Conservation (phyloP, 176 grass and related monocot species). For the Dendrocalamus sinicus region DNA sequence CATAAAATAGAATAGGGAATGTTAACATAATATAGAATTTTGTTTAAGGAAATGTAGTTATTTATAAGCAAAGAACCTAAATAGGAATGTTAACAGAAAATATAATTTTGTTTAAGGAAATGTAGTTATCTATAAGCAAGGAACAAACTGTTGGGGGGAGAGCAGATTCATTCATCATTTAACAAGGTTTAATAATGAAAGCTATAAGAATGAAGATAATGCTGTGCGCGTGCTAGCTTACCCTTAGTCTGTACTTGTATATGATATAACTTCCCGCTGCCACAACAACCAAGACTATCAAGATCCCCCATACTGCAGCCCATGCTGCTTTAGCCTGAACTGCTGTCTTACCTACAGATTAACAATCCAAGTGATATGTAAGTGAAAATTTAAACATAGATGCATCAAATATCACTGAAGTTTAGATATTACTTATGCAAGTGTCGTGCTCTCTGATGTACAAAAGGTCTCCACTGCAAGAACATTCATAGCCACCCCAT, state of each 20-base stretch:
- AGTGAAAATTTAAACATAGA: constrained; percentile 10
- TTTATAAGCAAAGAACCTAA: background rate
- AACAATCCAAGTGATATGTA: constrained; percentile 33
- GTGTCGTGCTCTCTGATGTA: constrained; percentile 73
- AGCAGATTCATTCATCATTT: constrained; percentile 20
- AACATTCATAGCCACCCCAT: constrained; percentile 73
- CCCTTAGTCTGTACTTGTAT: constrained; percentile 85
- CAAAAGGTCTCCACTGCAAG: constrained; percentile 60
- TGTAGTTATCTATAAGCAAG: background rate
- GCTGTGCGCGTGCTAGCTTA: constrained; percentile 41
- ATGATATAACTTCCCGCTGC: constrained; percentile 61
- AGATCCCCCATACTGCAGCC: constrained; percentile 71
- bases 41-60: background rate
- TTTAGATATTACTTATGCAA: constrained; percentile 62
- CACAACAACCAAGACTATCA: constrained; percentile 51
- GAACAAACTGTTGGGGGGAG: background rate
- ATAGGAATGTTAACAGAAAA: background rate
- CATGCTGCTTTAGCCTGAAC: constrained; percentile 70
- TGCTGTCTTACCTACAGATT: constrained; percentile 64
- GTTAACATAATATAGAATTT: background rate
- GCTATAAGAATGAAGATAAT: constrained; percentile 11
- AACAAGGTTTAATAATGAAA: constrained; percentile 11
- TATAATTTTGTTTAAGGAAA: background rate
- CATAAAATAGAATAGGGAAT: no score
- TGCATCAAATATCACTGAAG: background rate